phyloP scores from a whole-genome alignment of 169 alveolate genomes.

The Plasmodium vivax region DNA sequence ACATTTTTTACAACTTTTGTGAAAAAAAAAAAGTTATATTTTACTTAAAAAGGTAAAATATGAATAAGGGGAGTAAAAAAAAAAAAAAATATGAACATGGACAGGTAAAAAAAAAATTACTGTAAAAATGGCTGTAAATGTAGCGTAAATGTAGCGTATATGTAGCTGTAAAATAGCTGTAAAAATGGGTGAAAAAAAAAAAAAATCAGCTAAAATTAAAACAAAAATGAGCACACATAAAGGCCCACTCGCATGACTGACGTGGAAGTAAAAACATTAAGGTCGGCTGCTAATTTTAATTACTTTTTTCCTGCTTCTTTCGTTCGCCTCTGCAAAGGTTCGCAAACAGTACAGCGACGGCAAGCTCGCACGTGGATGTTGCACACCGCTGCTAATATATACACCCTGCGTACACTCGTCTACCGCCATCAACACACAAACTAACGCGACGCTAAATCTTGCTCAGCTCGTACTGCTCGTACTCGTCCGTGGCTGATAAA shows the following conservation, averaged over 20 bases:
- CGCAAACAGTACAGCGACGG: neutral
- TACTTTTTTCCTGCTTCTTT: neutral
- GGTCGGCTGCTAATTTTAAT: conserved; percentile 22
- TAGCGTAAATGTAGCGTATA: neutral
- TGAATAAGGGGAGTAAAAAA: neutral
- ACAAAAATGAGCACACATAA: neutral
- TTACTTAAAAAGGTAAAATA: neutral
- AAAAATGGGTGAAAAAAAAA: conserved; percentile 3
- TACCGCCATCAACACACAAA: neutral
- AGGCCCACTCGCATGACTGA: neutral
- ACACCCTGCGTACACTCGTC: neutral
- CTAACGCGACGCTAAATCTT: conserved; percentile 21
- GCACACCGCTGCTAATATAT: neutral
- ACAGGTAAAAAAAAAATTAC: neutral
- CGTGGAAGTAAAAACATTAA: neutral
- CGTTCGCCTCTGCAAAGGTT: neutral
- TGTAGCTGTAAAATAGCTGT: neutral
- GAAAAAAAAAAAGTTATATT: conserved; percentile 11
- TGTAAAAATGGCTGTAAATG: neutral
- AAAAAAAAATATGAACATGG: conserved; percentile 10
- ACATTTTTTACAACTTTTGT: conserved; percentile 13
- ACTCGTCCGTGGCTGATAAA: conserved; percentile 61
- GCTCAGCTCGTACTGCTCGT: conserved; percentile 66
- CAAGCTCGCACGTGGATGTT: neutral
- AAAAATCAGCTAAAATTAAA: neutral